Conservation (phyloP, 768 basidiomycete genomes). For the Coprinopsis marcescibilis region DNA sequence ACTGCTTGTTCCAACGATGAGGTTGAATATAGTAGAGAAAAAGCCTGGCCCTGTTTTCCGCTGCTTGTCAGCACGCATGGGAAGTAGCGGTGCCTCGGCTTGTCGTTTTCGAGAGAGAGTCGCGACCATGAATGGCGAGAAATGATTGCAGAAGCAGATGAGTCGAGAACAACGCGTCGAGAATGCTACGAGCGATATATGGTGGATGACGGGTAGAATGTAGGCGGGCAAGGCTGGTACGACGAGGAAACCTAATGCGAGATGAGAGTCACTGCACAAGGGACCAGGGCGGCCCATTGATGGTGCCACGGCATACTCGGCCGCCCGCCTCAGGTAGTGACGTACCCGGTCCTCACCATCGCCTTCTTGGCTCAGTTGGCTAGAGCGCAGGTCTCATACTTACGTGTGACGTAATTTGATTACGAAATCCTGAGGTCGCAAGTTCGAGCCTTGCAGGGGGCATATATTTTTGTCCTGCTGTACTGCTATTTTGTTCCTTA, state of each 20-base stretch:
- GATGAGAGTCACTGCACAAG: no score
- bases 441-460: slow-evolving; percentile 3
- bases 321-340: not conserved
- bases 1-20: no score
- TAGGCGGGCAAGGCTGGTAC: no score
- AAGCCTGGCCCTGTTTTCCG: not conserved
- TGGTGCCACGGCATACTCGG: slow-evolving; percentile 1
- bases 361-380: slow-evolving; percentile 36
- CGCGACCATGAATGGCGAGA: not conserved
- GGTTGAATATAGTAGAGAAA: not conserved
- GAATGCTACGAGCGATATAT: not conserved
- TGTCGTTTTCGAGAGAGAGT: not conserved
- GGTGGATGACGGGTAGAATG: not conserved
- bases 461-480: not conserved
- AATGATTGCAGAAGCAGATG: not conserved
- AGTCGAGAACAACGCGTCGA: not conserved
- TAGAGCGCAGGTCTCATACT: slow-evolving; percentile 35
- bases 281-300: no score
- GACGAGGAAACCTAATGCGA: no score
- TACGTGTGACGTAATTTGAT: no score
- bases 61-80: slow-evolving; percentile 1
- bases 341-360: not conserved
- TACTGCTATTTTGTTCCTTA: no score
- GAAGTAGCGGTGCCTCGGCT: not conserved
- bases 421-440: slow-evolving; percentile 1